Percentiles rank a stretch among this genome's conserved stretches.
Evolutionary conservation across 1,284 basidiomycete genomes (phyloP).

Genomic region (Ustilago bromivora): DNA sequence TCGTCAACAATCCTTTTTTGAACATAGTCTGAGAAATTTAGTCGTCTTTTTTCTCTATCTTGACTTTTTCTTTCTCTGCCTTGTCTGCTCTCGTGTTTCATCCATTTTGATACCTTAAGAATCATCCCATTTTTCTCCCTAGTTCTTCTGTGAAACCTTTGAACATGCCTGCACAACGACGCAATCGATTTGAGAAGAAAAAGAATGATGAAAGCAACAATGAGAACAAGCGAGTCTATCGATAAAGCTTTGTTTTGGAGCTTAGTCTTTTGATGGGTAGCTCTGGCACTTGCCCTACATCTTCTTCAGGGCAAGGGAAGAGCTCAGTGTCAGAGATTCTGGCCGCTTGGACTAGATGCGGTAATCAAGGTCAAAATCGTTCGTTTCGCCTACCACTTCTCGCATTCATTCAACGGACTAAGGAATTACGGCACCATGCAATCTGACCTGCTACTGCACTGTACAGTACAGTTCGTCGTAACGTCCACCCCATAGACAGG

Average conservation of each 20-base stretch:
- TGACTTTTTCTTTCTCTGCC: background rate
- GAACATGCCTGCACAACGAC: background rate
- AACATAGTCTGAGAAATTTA: conserved; percentile 10
- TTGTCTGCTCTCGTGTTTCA: background rate
- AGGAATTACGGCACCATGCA: background rate
- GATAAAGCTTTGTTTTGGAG: background rate
- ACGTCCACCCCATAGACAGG: background rate
- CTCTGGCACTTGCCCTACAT: background rate
- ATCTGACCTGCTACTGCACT: too few relatives aligned
- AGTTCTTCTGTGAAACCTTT: background rate
- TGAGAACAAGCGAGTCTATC: background rate
- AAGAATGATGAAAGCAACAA: background rate
- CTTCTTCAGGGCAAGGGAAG: background rate
- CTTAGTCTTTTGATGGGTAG: background rate
- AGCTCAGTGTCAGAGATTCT: too few relatives aligned
- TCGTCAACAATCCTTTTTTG: conserved; percentile 3
- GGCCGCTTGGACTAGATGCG: background rate
- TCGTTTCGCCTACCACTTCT: background rate
- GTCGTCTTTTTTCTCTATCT: conserved; percentile 7
- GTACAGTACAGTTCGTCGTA: background rate
- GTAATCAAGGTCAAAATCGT: background rate
- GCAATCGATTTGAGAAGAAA: background rate
- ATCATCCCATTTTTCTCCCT: background rate
- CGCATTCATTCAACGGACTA: background rate
- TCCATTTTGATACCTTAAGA: conserved; percentile 8